Percentiles rank a stretch among this genome's conserved stretches.
Evolutionary conservation across 768 basidiomycete species (phyloP).

Genomic region (Strobilomyces echinocephalus): DNA sequence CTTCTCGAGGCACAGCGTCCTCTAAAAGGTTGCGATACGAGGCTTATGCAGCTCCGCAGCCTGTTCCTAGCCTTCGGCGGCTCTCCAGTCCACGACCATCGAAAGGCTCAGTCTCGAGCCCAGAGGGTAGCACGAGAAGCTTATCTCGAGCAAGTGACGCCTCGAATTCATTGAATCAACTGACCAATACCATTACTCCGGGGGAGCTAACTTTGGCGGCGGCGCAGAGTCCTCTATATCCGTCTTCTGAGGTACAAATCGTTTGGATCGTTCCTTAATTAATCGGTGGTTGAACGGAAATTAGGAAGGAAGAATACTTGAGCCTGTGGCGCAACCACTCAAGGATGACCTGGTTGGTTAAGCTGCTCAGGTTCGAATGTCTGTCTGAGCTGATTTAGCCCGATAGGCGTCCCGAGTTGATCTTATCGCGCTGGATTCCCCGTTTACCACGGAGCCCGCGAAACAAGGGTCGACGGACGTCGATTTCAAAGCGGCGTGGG

Average conservation of each 20-base stretch:
- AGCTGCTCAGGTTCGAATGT: neutral
- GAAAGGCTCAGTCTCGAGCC: conserved; percentile 36
- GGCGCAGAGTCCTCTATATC: conserved; percentile 13
- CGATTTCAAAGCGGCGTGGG: conserved; percentile 61
- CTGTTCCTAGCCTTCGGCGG: conserved; percentile 41
- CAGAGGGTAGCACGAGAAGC: conserved; percentile 29
- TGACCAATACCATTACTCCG: conserved; percentile 27
- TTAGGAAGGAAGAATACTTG: conserved; percentile 8
- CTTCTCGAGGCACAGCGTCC: conserved; percentile 28
- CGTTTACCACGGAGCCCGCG: conserved; percentile 50
- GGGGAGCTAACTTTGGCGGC: conserved; percentile 29
- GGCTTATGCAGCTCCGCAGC: conserved; percentile 62
- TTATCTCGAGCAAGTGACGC: conserved; percentile 25
- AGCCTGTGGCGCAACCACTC: neutral
- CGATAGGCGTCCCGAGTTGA: conserved; percentile 40
- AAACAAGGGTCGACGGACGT: conserved; percentile 14
- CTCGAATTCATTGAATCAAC: conserved; percentile 22
- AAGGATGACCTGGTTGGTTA: conserved; percentile 22
- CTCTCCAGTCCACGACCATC: conserved; percentile 28
- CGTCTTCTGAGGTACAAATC: conserved; percentile 16
- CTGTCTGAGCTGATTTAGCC: conserved; percentile 11
- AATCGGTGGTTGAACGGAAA: conserved; percentile 5
- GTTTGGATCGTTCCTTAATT: neutral
- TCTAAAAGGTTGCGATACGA: conserved; percentile 58
- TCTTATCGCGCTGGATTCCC: conserved; percentile 72